Percentiles rank a stretch among this genome's conserved stretches.
These are phyloP conservation scores for Chlamydomonas sp. DNA, from an alignment of 139 green algal species.

Conservation along the genomic window DNA sequence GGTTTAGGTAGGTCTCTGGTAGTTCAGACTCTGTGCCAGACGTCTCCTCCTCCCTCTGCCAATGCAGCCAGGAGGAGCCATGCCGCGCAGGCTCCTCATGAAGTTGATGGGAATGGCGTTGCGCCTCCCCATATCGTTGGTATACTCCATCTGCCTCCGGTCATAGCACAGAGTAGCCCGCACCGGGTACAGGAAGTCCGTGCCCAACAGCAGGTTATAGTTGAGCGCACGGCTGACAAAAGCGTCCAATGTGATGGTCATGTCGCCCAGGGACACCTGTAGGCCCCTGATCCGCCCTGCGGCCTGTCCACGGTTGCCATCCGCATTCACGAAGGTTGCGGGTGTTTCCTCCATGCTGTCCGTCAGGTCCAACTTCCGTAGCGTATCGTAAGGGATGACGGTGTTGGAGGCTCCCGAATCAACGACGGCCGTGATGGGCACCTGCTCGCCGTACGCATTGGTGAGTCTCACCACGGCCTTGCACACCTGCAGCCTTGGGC, in stretches of 20 bases:
- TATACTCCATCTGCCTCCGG: not conserved
- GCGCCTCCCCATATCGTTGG: not conserved
- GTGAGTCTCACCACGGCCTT: not conserved
- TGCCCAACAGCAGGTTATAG: not conserved
- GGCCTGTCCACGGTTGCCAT: not conserved
- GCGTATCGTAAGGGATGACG: not conserved
- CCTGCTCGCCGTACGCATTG: not conserved
- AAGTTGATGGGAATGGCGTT: not conserved
- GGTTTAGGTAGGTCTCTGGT: not conserved
- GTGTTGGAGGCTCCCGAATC: constrained; percentile 2
- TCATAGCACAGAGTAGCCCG: not conserved
- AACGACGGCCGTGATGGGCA: not conserved
- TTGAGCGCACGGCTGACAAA: not conserved
- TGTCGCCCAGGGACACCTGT: not conserved
- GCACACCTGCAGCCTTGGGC: not conserved
- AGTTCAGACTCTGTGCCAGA: not conserved
- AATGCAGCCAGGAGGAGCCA: not conserved
- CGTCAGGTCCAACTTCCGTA: not conserved
- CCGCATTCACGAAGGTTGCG: constrained; percentile 8
- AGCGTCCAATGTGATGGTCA: not conserved
- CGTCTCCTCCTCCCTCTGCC: not conserved
- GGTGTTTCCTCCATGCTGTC: not conserved
- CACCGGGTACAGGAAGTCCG: not conserved
- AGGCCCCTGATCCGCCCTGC: not conserved
- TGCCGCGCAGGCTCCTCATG: not conserved